Evolutionary conservation across 176 grass and related monocot species (phyloP), one percentile per base, ranked within the genome.

Genomic region (Coix lacrymajobi): DNA sequence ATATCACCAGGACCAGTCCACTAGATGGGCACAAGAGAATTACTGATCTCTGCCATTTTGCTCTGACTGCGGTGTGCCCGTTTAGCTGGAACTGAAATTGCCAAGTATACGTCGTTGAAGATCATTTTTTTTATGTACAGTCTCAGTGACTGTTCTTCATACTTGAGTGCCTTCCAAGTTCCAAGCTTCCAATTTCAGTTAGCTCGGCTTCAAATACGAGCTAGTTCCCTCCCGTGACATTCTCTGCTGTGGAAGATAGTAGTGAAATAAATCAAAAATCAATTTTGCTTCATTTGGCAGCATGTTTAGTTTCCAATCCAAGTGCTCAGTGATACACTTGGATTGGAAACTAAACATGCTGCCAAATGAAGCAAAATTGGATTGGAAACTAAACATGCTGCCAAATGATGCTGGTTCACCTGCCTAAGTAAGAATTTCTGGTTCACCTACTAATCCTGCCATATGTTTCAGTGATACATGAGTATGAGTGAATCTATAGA

Each of bases 301-400:
- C 54, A 74, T 45, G 29, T 33, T 82, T 32, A 36, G 8, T 57
- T 73, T 11, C 36, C 68, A 48, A 16, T 74, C 30, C 11, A 68
- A 48, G 39, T 49, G n/a, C 20, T 52, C 19, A 13, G 20, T 79
- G 12, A 77, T 36, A 36, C n/a, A 49, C 39, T 48, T 68, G 11
- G 30, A 74, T 16, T 48, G 68, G 36, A 11, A 73, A 57, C 8
- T 36, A 32, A 82, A 33, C 29, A 45, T 74, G 54, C 10, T 66
- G 22, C 24, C 77, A 60, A 69, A 40, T 75, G 43, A 63, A 66
- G 14, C 2, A 65, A 28, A 25, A 72, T 63, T 2, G 41, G 5
- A 5, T 36, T 4, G 34, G 16, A 76, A 87, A 49, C 36, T 87
- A n/a, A n/a, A n/a, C n/a, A n/a, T n/a, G n/a, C n/a, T n/a, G n/a